phyloP scores from a whole-genome alignment of 768 basidiomycete species.

The Phanerochaete sordida region DNA sequence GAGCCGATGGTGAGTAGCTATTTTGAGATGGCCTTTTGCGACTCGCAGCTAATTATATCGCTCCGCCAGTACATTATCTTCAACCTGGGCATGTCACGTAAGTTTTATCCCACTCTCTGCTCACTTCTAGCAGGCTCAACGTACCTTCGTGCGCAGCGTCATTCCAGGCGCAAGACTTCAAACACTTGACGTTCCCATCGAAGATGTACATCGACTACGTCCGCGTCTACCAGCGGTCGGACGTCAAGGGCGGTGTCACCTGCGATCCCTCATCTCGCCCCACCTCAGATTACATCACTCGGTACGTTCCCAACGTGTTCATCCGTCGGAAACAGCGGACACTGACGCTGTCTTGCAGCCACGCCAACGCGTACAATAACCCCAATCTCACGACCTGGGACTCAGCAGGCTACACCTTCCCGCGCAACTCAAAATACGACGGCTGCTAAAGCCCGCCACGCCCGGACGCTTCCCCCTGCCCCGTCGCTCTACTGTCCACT shows the following conservation, averaged over 20 bases:
- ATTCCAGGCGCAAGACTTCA: conserved; percentile 74
- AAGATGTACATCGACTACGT: conserved; percentile 89
- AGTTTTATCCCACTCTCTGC: conserved; percentile 17
- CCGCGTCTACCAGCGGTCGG: conserved; percentile 79
- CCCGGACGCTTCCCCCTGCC: conserved; percentile 15
- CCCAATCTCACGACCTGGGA: conserved; percentile 87
- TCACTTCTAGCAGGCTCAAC: background rate
- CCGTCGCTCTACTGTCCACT: conserved; percentile 18
- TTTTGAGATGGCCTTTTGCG: background rate
- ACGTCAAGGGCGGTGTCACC: conserved; percentile 59
- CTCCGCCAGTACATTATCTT: conserved; percentile 69
- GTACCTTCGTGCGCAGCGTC: conserved; percentile 32
- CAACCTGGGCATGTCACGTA: conserved; percentile 78
- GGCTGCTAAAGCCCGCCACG: conserved; percentile 26
- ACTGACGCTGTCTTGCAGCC: conserved; percentile 19
- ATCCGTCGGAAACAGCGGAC: background rate
- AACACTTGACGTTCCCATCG: conserved; percentile 71
- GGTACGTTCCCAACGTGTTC: conserved; percentile 33
- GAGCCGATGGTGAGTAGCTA: conserved; percentile 80
- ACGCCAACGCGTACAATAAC: conserved; percentile 64
- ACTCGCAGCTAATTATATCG: background rate
- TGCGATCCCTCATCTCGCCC: conserved; percentile 81
- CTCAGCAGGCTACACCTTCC: conserved; percentile 70
- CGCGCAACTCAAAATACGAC: conserved; percentile 51
- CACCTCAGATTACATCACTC: conserved; percentile 75